Base-by-base conservation (phyloP, 2,329 filamentous ascomycete species). In the Colletotrichum gigasporum region DNA sequence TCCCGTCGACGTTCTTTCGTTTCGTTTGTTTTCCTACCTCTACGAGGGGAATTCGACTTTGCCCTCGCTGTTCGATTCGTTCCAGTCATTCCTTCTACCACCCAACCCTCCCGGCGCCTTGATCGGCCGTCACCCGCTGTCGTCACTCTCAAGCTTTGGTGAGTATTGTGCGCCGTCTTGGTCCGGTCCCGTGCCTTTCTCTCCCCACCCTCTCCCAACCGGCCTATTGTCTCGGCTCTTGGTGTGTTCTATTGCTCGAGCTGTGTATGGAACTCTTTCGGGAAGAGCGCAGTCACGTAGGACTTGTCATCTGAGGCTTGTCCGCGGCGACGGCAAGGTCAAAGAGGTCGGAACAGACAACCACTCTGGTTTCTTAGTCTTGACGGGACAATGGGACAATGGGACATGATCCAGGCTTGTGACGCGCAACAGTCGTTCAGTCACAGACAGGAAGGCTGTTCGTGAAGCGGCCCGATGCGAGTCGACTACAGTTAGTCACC, bases 171-270 rank as follows among this genome's bases (percentile, higher is more conserved):
- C 22, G 9, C 39, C 44, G 18, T 52, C 50, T 41, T 42, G 50
- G 22, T 20, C 48, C 39, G 54, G 55, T 57, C 66, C 32, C 63
- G 63, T 67, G 66, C 48, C 56, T 24, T 12, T 12, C 16, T 44
- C 34, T 16, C 42, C 42, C 35, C 56, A 50, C 60, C 59, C 57
- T 59, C 56, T 62, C 35, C 37, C 16, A 32, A 18, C 28, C 62
- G 62, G 62, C 42, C 50, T 50, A 50, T 62, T 65, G 62, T 65
- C 62, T 65, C 62, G 56, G 62, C 62, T 65, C 62, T 65, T 62
- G 28, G 37, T 65, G 37, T 64, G n/a, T n/a, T n/a, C 32, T 26
- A 20, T n/a, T 41, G 12, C 55, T 53, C 22, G 28, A 42, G 24
- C 2, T 26, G n/a, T 18, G 47, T 60, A 50, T 50, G 48, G 41